Evolutionary conservation across 2,329 filamentous ascomycete species (phyloP).

Genomic region (Aspergillus viridinutans): DNA sequence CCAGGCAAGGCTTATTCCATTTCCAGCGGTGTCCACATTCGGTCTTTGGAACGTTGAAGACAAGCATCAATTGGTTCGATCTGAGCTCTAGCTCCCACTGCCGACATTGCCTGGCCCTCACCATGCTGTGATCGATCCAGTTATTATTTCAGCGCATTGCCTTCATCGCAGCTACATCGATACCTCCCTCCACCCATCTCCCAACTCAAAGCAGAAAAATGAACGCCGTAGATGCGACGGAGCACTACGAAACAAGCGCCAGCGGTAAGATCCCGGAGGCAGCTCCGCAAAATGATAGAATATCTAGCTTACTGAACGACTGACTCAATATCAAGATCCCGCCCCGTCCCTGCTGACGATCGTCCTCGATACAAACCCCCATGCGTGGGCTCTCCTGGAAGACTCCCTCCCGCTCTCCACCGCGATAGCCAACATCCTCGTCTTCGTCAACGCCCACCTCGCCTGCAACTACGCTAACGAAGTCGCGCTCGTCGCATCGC

Average conservation of each 20-base stretch:
- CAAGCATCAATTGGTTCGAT: too few relatives aligned
- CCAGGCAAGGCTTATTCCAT: too few relatives aligned
- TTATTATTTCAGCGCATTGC: too few relatives aligned
- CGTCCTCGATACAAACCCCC: conserved; percentile 92
- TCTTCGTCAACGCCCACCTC: conserved; percentile 95
- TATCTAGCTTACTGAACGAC: not conserved
- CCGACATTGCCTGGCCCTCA: too few relatives aligned
- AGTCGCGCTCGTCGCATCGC: conserved; percentile 85
- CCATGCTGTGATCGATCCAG: too few relatives aligned
- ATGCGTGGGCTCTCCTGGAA: conserved; percentile 80
- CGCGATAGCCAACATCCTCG: conserved; percentile 81
- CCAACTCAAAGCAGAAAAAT: conserved; percentile 37
- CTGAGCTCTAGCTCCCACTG: too few relatives aligned
- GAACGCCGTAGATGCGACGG: conserved; percentile 62
- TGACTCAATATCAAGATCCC: conserved; percentile 38
- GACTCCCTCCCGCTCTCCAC: conserved; percentile 72
- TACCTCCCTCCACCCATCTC: too few relatives aligned
- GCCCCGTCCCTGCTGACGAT: conserved; percentile 82
- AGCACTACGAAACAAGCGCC: conserved; percentile 49
- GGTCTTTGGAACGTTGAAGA: too few relatives aligned
- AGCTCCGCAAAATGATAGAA: not conserved
- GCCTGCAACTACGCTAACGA: conserved; percentile 92
- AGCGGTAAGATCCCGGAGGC: conserved; percentile 33
- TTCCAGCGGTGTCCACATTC: too few relatives aligned
- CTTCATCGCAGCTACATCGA: too few relatives aligned